Base-by-base conservation (phyloP, 345 rosid genomes). In the Diplotaxis tenuifolia region DNA sequence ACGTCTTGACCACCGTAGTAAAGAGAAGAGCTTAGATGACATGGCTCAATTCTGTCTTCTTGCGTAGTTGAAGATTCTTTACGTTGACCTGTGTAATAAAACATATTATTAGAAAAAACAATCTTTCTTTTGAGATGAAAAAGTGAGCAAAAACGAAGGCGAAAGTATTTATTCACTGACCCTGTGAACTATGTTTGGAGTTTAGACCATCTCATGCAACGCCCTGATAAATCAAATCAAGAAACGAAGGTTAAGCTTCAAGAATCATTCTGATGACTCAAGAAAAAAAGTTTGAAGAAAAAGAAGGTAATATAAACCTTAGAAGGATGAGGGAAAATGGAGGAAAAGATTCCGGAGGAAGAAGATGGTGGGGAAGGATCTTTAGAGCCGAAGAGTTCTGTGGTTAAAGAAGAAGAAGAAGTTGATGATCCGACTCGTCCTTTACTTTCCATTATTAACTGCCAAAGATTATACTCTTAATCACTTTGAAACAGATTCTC, bases 1-100 rank as follows among this genome's bases (percentile, higher is more conserved):
- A 85, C 82, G 71, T 94, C 96, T 84, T 84, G 98, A 16, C 96
- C 97, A 69, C 98, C 97, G 31, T 91, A 89, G 88, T 91, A 91
- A 60, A 94, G 84, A 40, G 97, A 89, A 76, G 98, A 94, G 78
- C 97, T 91, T 73, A 94, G 82, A 78, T 89, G 88, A 75, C 96
- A 94, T 31, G 97, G 75, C 10, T 76, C 80, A 57, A 52, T 72
- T 49, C 67, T 65, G 55, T 71, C 67, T 45, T 45, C 50, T 32
- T 64, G 75, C 2, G 1, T n/a, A 45, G 32, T 78, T 20, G 73
- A 83, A 57, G 67, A 79, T 70, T 81, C 89, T 14, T 76, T 47
- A 72, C 52, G 62, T 22, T 54, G 76, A 61, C 70, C 96, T 88
- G 72, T 64, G 59, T 68, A 29, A 28, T 28, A 21, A 32, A 3